These are phyloP conservation scores for Maudiozyma saulgeensis DNA, from an alignment of 805 yeast species.

Conservation along the genomic window DNA sequence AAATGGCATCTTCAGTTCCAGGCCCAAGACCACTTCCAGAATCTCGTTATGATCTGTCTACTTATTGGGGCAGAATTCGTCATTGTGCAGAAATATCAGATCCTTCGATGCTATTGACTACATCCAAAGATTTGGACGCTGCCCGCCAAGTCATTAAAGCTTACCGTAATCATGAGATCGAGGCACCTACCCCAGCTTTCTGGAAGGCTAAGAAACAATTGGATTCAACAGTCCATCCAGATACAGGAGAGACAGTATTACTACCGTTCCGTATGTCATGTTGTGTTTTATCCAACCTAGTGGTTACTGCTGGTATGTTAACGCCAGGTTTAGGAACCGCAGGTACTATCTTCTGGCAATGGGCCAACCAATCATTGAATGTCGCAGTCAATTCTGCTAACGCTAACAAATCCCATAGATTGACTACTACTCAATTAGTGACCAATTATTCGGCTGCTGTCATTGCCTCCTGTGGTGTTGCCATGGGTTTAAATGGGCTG, in stretches of 20 bases:
- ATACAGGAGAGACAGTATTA: constrained; percentile 85
- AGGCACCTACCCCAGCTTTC: constrained; percentile 63
- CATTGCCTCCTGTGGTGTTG: constrained; percentile 89
- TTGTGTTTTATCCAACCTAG: constrained; percentile 84
- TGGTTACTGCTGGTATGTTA: constrained; percentile 95
- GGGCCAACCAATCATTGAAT: constrained; percentile 91
- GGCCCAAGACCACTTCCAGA: constrained; percentile 75
- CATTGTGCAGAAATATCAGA: constrained; percentile 92
- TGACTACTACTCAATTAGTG: constrained; percentile 66
- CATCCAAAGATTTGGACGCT: constrained; percentile 47
- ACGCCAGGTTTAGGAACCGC: constrained; percentile 85
- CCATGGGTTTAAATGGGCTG: constrained; percentile 79
- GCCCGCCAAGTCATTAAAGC: constrained; percentile 62
- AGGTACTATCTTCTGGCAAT: constrained; percentile 96
- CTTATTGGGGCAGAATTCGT: constrained; percentile 89
- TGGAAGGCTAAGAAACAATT: constrained; percentile 84
- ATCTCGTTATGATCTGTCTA: constrained; percentile 66
- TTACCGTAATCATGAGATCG: constrained; percentile 59
- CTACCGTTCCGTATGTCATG: constrained; percentile 96
- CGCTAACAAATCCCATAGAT: constrained; percentile 89
- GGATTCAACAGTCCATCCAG: constrained; percentile 94
- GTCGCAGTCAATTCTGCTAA: constrained; percentile 96
- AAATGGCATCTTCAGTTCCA: constrained; percentile 81
- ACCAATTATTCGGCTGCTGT: constrained; percentile 84
- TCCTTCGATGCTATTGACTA: constrained; percentile 78